Conservation (phyloP, 192 early-diverging fungal genomes). For the Chytriomyces confervae region DNA sequence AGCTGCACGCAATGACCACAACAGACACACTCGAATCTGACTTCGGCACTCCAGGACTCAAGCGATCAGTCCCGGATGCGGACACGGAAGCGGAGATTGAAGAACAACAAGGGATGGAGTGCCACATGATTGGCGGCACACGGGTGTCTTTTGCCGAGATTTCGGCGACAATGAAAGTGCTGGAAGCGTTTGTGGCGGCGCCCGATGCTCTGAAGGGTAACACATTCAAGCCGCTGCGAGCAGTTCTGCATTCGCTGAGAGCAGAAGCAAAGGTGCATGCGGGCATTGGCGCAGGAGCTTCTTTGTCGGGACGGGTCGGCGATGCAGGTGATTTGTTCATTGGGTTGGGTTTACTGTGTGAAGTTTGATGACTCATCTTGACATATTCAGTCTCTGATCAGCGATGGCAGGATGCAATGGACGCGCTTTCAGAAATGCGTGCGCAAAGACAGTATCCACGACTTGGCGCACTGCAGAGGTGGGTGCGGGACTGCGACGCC, state of each 20-base stretch:
- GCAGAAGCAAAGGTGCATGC: constrained; percentile 47
- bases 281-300: constrained; percentile 41
- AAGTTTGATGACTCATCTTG: constrained; percentile 49
- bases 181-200: constrained; percentile 50
- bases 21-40: too few species aligned
- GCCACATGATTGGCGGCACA: constrained; percentile 13
- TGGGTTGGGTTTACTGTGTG: not conserved
- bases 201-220: constrained; percentile 57
- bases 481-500: constrained; percentile 76
- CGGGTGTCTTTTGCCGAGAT: constrained; percentile 52
- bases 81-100: constrained; percentile 7
- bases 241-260: constrained; percentile 57
- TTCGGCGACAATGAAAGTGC: constrained; percentile 54
- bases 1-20: constrained; percentile 8
- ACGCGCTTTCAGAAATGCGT: constrained; percentile 21
- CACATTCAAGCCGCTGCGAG: constrained; percentile 58
- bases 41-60: not conserved
- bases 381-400: constrained; percentile 57
- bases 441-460: constrained; percentile 48
- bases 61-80: not conserved
- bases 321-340: constrained; percentile 16
- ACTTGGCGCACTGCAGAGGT: constrained; percentile 68
- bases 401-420: constrained; percentile 64
- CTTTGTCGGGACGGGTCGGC: constrained; percentile 28
- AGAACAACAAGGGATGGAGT: not conserved